phyloP scores from a whole-genome alignment of 164 flowering plant genomes.

The Paratinospora sagittata region DNA sequence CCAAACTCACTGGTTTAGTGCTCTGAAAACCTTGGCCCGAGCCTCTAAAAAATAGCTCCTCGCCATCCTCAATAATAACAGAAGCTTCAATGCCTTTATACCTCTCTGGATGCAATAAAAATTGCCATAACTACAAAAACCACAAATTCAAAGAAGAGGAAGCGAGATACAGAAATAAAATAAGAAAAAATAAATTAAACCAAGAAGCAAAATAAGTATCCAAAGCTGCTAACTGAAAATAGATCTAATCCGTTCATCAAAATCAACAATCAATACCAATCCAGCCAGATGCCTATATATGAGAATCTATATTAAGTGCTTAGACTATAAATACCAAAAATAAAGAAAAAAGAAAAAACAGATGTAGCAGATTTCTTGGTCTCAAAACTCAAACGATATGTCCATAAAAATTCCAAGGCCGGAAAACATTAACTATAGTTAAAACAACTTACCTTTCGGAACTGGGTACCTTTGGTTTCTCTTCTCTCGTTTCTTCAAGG shows the following conservation, averaged over 20 bases:
- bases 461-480: slow-evolving; percentile 41
- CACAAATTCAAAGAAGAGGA: background rate
- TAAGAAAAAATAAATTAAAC: no score
- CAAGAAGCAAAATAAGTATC: background rate
- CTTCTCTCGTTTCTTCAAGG: slow-evolving; percentile 47
- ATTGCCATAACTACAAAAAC: slow-evolving; percentile 3
- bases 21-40: slow-evolving; percentile 28
- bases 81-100: slow-evolving; percentile 39
- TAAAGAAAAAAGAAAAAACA: background rate
- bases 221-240: background rate
- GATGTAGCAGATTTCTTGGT: background rate
- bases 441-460: slow-evolving; percentile 46
- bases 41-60: slow-evolving; percentile 58
- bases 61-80: slow-evolving; percentile 78
- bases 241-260: background rate
- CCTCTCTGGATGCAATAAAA: slow-evolving; percentile 43
- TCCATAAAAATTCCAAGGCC: no score
- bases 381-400: background rate
- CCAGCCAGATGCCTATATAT: background rate
- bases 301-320: background rate
- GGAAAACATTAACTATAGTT: background rate
- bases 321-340: background rate
- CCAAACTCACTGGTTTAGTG: slow-evolving; percentile 16
- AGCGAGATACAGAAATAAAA: background rate
- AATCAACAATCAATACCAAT: background rate